These are phyloP conservation scores for Fusarium torreyae DNA, from an alignment of 2,329 filamentous ascomycete genomes.

Conservation along the genomic window DNA sequence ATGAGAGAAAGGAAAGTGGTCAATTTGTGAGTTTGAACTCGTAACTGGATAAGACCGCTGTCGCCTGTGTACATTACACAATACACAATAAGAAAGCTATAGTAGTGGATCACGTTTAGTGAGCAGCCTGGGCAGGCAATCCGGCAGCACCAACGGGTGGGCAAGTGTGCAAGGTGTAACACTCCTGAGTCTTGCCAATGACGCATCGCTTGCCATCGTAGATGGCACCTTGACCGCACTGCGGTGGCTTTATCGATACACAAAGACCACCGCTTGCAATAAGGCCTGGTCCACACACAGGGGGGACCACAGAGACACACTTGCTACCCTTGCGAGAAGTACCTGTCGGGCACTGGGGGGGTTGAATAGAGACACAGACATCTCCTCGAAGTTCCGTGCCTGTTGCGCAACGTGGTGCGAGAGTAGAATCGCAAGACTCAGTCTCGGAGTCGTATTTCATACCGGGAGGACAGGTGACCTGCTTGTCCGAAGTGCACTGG, in stretches of 20 bases:
- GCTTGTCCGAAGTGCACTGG: conserved; percentile 21
- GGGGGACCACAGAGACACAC: conserved; percentile 1
- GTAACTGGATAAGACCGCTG: not conserved
- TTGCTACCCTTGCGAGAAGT: conserved; percentile 11
- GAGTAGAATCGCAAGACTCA: conserved; percentile 16
- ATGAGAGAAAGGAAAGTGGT: not conserved
- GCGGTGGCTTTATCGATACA: conserved; percentile 5
- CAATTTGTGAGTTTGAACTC: conserved; percentile 10
- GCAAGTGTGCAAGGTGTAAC: conserved; percentile 24
- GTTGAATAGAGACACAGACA: conserved; percentile 9
- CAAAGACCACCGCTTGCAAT: conserved; percentile 8
- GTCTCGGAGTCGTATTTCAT: conserved; percentile 15
- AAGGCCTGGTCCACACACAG: conserved; percentile 13
- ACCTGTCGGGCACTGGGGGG: not conserved
- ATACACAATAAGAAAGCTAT: too few species aligned
- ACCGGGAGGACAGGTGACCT: not conserved
- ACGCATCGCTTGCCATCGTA: conserved; percentile 28
- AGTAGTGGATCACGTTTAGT: not conserved
- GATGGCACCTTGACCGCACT: conserved; percentile 20
- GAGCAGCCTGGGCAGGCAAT: not conserved
- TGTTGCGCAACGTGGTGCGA: not conserved
- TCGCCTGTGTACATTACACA: too few species aligned
- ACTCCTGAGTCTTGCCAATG: conserved; percentile 18
- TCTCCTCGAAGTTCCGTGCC: conserved; percentile 22
- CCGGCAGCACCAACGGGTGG: conserved; percentile 12